Percentiles rank a stretch among this genome's conserved stretches.
Evolutionary conservation across 768 basidiomycete species (phyloP).

Genomic region (Collybiopsis confluens): DNA sequence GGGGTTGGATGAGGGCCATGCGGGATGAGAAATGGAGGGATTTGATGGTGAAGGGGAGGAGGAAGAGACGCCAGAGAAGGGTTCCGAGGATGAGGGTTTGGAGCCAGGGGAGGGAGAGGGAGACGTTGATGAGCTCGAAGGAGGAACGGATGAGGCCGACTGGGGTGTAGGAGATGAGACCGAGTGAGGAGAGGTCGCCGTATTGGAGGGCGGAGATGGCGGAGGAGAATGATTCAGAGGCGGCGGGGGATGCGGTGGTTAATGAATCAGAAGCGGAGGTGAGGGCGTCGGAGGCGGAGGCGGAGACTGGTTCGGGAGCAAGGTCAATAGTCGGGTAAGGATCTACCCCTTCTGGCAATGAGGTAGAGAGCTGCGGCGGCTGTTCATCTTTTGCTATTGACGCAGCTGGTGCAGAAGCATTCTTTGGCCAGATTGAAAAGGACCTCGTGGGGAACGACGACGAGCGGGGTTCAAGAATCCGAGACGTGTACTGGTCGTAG

Average conservation of each 20-base stretch:
- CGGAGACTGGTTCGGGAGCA: not conserved
- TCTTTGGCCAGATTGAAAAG: not conserved
- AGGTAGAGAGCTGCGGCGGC: not conserved
- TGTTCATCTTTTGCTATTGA: not conserved
- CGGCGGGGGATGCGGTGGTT: too few relatives aligned
- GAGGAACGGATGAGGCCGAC: constrained; percentile 59
- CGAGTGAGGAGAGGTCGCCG: constrained; percentile 69
- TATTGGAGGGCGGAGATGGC: constrained; percentile 39
- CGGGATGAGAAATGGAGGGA: constrained; percentile 55
- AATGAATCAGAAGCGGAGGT: not conserved
- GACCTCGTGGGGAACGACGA: too few relatives aligned
- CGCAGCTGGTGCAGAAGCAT: too few relatives aligned
- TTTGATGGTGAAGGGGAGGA: constrained; percentile 59
- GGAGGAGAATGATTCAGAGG: not conserved
- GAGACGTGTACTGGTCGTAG: too few relatives aligned
- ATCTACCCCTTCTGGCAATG: constrained; percentile 4
- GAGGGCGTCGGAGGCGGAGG: not conserved
- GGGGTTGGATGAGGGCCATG: constrained; percentile 54
- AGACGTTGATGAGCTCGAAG: constrained; percentile 66
- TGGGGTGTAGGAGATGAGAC: constrained; percentile 60
- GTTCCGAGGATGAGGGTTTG: constrained; percentile 71
- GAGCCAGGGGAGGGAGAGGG: constrained; percentile 77
- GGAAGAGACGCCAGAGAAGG: constrained; percentile 51
- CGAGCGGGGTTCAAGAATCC: too few relatives aligned
- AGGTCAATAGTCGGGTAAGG: not conserved